phyloP scores from a whole-genome alignment of 2,329 filamentous ascomycete species.

The Proliferodiscus dingleyae region DNA sequence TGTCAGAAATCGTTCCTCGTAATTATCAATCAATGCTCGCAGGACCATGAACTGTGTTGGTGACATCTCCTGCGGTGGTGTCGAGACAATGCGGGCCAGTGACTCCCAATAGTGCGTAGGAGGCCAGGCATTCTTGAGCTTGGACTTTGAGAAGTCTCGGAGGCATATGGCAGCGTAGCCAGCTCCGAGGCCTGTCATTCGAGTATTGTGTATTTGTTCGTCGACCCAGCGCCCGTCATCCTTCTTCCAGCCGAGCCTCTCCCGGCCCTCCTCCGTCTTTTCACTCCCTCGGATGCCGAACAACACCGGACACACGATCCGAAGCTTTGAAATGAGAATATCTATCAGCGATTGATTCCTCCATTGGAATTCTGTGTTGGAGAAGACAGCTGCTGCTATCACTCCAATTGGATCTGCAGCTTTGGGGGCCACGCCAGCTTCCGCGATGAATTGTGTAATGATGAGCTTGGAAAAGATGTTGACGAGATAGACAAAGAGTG shows the following conservation, averaged over 20 bases:
- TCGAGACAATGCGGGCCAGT: slow-evolving; percentile 71
- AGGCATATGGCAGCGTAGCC: slow-evolving; percentile 81
- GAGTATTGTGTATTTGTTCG: slow-evolving; percentile 71
- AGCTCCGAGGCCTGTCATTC: slow-evolving; percentile 77
- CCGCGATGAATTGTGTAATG: slow-evolving; percentile 63
- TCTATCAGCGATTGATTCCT: slow-evolving; percentile 67
- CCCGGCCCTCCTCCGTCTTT: slow-evolving; percentile 61
- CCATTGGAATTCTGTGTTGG: slow-evolving; percentile 61
- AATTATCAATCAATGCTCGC: slow-evolving; percentile 66
- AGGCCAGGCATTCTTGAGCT: slow-evolving; percentile 66
- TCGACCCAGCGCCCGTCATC: slow-evolving; percentile 47
- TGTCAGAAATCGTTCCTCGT: slow-evolving; percentile 68
- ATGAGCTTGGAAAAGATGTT: slow-evolving; percentile 72
- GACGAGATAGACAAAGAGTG: slow-evolving; percentile 67
- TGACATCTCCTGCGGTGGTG: slow-evolving; percentile 61
- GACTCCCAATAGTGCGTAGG: slow-evolving; percentile 78
- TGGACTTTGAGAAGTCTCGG: slow-evolving; percentile 70
- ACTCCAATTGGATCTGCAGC: slow-evolving; percentile 77
- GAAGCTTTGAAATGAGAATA: slow-evolving; percentile 82
- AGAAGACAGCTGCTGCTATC: slow-evolving; percentile 69
- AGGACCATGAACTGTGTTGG: slow-evolving; percentile 69
- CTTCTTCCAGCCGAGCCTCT: slow-evolving; percentile 69
- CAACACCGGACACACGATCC: slow-evolving; percentile 73
- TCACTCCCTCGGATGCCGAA: slow-evolving; percentile 80
- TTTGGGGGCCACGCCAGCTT: slow-evolving; percentile 58